phyloP scores from a whole-genome alignment of 164 flowering plant species.

The Cinnamomum micranthum region DNA sequence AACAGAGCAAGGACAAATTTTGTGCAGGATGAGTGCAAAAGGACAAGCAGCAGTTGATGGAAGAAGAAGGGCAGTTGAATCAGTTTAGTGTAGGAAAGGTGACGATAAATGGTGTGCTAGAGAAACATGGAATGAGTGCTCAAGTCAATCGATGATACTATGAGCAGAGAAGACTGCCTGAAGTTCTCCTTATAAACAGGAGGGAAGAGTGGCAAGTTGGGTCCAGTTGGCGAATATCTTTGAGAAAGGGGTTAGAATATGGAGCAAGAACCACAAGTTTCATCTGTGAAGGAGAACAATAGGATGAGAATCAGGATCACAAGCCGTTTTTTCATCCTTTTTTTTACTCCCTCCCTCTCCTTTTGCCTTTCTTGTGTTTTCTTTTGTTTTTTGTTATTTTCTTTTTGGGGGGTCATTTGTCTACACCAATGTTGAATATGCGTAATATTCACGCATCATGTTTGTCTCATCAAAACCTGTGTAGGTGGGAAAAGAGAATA shows the following conservation, averaged over 20 bases:
- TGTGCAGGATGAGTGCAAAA: not conserved
- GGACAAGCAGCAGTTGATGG: too few relatives aligned
- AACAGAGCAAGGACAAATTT: not conserved
- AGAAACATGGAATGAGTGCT: constrained; percentile 13
- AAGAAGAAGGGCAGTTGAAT: not conserved
- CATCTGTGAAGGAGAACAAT: not conserved
- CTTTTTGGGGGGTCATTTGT: too few relatives aligned
- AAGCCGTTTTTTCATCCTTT: not conserved
- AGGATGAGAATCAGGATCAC: not conserved
- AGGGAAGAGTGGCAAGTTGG: constrained; percentile 22
- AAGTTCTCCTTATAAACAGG: constrained; percentile 38
- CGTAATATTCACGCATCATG: too few relatives aligned
- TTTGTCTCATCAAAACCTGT: too few relatives aligned
- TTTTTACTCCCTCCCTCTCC: not conserved
- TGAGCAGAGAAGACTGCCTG: constrained; percentile 21
- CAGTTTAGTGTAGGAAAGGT: not conserved
- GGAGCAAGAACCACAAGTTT: not conserved
- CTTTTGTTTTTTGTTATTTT: too few relatives aligned
- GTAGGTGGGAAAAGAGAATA: too few relatives aligned
- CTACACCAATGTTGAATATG: too few relatives aligned
- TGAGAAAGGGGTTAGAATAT: constrained; percentile 7
- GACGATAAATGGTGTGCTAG: not conserved
- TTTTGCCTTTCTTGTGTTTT: too few relatives aligned
- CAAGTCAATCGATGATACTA: constrained; percentile 22
- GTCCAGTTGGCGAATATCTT: constrained; percentile 54